Evolutionary conservation across 352 stramenopile species (phyloP).

Genomic region (Globisporangium mamillatum): DNA sequence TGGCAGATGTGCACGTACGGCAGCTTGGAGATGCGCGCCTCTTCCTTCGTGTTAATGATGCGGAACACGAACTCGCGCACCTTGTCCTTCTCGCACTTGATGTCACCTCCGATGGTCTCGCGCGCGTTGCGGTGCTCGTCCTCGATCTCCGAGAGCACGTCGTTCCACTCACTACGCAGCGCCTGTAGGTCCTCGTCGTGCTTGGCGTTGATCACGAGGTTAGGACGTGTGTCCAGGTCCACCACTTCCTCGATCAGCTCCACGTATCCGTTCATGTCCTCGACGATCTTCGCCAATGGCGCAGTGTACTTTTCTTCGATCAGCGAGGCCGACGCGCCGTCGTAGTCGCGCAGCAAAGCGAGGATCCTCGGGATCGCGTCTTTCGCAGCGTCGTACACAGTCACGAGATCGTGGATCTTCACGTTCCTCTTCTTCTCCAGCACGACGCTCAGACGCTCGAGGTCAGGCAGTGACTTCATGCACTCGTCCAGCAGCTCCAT

Average conservation of each 20-base stretch:
- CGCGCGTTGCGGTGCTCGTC: slow-evolving; percentile 63
- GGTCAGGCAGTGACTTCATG: slow-evolving; percentile 82
- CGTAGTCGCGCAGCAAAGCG: slow-evolving; percentile 44
- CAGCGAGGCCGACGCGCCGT: slow-evolving; percentile 33
- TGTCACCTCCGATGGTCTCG: slow-evolving; percentile 69
- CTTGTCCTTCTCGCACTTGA: slow-evolving; percentile 93
- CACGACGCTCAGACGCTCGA: slow-evolving; percentile 62
- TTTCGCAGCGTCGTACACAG: slow-evolving; percentile 78
- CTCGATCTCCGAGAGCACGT: slow-evolving; percentile 76
- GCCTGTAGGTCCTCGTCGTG: slow-evolving; percentile 79
- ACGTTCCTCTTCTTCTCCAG: slow-evolving; percentile 72
- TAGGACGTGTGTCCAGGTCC: slow-evolving; percentile 76
- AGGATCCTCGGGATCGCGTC: slow-evolving; percentile 65
- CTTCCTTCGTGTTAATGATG: slow-evolving; percentile 91
- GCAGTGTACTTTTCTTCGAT: slow-evolving; percentile 46
- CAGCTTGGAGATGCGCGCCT: slow-evolving; percentile 88
- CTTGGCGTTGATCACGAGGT: slow-evolving; percentile 77
- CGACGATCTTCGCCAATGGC: slow-evolving; percentile 55
- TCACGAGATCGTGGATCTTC: slow-evolving; percentile 80
- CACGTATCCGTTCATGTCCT: slow-evolving; percentile 63
- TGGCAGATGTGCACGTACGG: slow-evolving; percentile 90
- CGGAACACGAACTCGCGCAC: slow-evolving; percentile 92
- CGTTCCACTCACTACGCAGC: slow-evolving; percentile 75
- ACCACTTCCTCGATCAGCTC: slow-evolving; percentile 83
- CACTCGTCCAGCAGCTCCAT: slow-evolving; percentile 88